These are phyloP conservation scores for Clavispora fructus DNA, from an alignment of 805 yeast genomes.

Conservation along the genomic window DNA sequence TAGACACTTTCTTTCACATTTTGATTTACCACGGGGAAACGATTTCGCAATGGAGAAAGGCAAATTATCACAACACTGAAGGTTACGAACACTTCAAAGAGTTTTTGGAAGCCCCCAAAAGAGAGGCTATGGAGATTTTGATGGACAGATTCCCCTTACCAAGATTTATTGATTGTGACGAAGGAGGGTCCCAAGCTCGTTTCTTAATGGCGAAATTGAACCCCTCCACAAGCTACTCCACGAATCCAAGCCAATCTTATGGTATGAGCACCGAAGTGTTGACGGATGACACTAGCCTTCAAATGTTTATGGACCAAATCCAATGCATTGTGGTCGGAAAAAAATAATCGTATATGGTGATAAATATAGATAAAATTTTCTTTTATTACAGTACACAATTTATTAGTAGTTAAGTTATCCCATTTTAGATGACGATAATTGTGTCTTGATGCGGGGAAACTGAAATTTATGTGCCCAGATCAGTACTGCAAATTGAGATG, in stretches of 20 bases:
- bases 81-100: conserved; percentile 57
- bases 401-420: not conserved
- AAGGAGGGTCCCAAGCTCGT: conserved; percentile 73
- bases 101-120: conserved; percentile 56
- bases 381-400: not conserved
- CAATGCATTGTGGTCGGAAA: conserved; percentile 28
- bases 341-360: not conserved
- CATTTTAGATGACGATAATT: too few species aligned
- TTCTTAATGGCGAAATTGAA: conserved; percentile 64
- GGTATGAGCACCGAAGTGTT: conserved; percentile 32
- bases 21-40: conserved; percentile 62
- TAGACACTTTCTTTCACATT: conserved; percentile 68
- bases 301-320: conserved; percentile 52
- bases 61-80: conserved; percentile 55
- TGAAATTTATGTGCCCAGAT: not conserved
- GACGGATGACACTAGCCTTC: conserved; percentile 59
- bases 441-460: not conserved
- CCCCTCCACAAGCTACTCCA: conserved; percentile 54
- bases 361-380: not conserved
- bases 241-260: conserved; percentile 30
- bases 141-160: conserved; percentile 69
- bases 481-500: not conserved
- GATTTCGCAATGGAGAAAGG: conserved; percentile 63
- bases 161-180: conserved; percentile 67
- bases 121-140: conserved; percentile 60